Conservation (phyloP, 2,329 filamentous ascomycete species). For the Cercospora sp. region DNA sequence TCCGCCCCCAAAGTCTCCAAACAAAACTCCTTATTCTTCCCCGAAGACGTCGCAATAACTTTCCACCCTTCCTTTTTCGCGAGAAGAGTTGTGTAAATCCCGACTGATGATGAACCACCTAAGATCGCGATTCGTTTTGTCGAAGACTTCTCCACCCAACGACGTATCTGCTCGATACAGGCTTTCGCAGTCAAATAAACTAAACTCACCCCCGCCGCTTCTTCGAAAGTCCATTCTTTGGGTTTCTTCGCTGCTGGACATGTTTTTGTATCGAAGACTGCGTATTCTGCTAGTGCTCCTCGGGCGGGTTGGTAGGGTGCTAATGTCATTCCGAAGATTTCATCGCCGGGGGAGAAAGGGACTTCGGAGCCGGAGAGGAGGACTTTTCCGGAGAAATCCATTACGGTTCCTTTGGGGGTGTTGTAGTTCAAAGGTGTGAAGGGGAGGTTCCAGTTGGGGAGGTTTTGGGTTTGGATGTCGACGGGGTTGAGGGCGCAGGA, state of each 20-base stretch:
- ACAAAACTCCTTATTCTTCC: slow-evolving; percentile 58
- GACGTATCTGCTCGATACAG: slow-evolving; percentile 34
- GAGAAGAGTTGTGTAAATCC: slow-evolving; percentile 38
- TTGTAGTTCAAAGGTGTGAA: slow-evolving; percentile 22
- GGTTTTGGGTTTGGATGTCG: slow-evolving; percentile 41
- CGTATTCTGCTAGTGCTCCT: slow-evolving; percentile 35
- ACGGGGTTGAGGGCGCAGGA: slow-evolving; percentile 41
- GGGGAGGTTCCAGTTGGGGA: slow-evolving; percentile 33
- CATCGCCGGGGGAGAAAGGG: slow-evolving; percentile 34
- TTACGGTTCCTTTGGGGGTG: slow-evolving; percentile 34
- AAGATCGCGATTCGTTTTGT: too few relatives aligned
- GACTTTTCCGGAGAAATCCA: slow-evolving; percentile 38
- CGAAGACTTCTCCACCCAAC: not conserved
- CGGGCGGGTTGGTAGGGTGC: slow-evolving; percentile 30
- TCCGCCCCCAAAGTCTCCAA: slow-evolving; percentile 59
- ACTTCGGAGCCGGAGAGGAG: slow-evolving; percentile 24
- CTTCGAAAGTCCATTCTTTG: slow-evolving; percentile 32
- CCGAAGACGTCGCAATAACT: slow-evolving; percentile 56
- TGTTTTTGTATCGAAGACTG: slow-evolving; percentile 31
- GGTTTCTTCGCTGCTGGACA: slow-evolving; percentile 35
- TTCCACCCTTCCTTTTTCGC: slow-evolving; percentile 39
- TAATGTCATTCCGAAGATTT: slow-evolving; percentile 38
- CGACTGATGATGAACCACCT: slow-evolving; percentile 25
- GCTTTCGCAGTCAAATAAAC: slow-evolving; percentile 39
- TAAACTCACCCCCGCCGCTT: slow-evolving; percentile 36